phyloP scores from a whole-genome alignment of 2,329 filamentous ascomycete genomes.

The Seiridium cupressi region DNA sequence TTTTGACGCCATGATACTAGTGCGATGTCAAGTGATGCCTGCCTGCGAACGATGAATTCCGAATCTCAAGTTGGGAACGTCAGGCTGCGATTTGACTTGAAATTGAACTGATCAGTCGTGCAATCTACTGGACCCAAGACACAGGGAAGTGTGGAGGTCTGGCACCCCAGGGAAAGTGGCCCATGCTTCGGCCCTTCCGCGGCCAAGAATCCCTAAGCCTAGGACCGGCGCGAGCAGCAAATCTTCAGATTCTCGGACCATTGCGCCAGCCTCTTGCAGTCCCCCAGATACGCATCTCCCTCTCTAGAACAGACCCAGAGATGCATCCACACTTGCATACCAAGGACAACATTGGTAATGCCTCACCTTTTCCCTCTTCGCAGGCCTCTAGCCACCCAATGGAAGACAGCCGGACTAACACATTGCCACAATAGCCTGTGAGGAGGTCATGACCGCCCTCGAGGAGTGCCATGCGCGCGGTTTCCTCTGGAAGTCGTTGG shows the following conservation, averaged over 20 bases:
- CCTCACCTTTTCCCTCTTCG: not conserved
- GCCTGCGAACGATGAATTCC: too few relatives aligned
- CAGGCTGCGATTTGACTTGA: not conserved
- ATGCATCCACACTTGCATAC: constrained; percentile 99
- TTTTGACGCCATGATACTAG: constrained; percentile 44
- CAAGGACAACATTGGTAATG: constrained; percentile 81
- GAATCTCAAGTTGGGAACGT: not conserved
- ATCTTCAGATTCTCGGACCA: constrained; percentile 1
- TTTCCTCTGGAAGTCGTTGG: constrained; percentile 87
- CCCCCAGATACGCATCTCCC: not conserved
- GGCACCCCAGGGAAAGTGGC: not conserved
- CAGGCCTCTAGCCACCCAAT: not conserved
- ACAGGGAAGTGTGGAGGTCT: not conserved
- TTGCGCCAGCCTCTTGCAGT: not conserved
- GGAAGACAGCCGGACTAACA: not conserved
- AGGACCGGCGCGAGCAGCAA: not conserved
- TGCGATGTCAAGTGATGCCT: too few relatives aligned
- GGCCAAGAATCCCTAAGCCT: not conserved
- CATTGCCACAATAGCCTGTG: constrained; percentile 66
- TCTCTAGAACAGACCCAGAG: constrained; percentile 23
- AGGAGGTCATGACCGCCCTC: constrained; percentile 88
- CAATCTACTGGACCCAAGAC: not conserved
- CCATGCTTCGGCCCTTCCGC: not conserved
- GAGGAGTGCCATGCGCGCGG: constrained; percentile 93
- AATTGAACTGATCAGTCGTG: not conserved